Evolutionary conservation across 306 rosid species (phyloP), one percentile per base, ranked within the genome.

Genomic region (Carpinus viminea): DNA sequence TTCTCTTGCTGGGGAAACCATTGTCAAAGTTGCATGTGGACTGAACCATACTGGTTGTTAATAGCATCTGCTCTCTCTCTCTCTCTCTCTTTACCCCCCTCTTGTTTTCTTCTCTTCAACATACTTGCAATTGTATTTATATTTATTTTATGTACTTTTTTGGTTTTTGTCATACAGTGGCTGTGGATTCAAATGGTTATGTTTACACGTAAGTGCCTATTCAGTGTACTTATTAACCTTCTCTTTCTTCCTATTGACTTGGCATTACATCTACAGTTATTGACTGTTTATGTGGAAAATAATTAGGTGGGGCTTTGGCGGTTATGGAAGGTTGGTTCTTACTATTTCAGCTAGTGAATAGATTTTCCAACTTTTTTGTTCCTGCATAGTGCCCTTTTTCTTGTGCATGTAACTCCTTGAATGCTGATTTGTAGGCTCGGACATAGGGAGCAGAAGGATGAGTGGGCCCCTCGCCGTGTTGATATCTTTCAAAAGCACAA

Each of bases 401-500:
- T 75, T 68, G 45, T 62, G 43, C 61, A 64, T 60, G 21, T 47
- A 52, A 76, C 56, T 74, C 70, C 60, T 79, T 38, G 38, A 72
- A 43, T 72, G 64, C 65, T 43, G 41, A 82, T 81, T 54, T 88
- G 43, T 80, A 95, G 99, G 89, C 91, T 95, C n/a, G 99, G 99
- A 43, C 99, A 95, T 79, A 83, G 98, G 85, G 99, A 95, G 92
- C 99, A 95, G 91, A 95, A 95, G 91, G 99, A 95, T 80, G 98
- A 95, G 90, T 93, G 93, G 91, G 56, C 47, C 72, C 99, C 99
- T 75, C 98, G 99, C 3, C 98, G 93, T 74, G 86, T 95, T 78
- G 99, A 95, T 59, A 62, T 91, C 57, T 95, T 95, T 61, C 92
- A 85, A 76, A 89, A 88, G 85, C 83, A 90, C 70, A 95, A 93